Evolutionary conservation across 106 monocot species (phyloP), one percentile per base, ranked within the genome.

Genomic region (Agapanthus africanus): DNA sequence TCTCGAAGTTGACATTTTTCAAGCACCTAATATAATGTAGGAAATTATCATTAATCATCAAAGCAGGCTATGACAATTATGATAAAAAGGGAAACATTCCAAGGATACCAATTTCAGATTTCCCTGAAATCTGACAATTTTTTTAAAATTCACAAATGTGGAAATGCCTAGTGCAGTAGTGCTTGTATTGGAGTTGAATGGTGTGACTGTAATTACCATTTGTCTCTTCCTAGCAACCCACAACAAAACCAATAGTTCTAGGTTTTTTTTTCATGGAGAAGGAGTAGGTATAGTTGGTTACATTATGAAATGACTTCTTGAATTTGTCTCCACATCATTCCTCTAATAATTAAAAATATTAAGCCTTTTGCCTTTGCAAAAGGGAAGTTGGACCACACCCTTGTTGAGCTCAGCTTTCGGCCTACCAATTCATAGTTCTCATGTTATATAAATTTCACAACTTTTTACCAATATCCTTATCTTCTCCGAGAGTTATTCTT

Each of bases 1-100:
- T 92, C 97, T 65, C 52, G 76, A 66, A 97, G 89, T 34, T 92
- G 97, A 64, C 97, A 97, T 79, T 97, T 97, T 9, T 81, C 84
- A 19, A 97, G 84, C 65, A 89, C 93, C 95, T 73, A 15, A 35
- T 42, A 13, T 11, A 34, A 22, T 42, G 61, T 31, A 71, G 2
- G 42, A 5, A 60, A n/a, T 57, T 57, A 15, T 27, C 27, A 30
- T 18, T 28, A 57, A 15, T 57, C 30, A 57, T 30, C 56, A 31
- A 57, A 57, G 56, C 30, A 57, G 19, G 31, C 56, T 57, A 57
- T 57, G 27, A 30, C 21, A 57, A 28, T 4, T 30, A 21, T 18
- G 49, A 49, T n/a, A 49, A 49, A n/a, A 49, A 57, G 30, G 27
- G 30, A 30, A 8, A 28, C 30, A 30, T 56, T 57, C 31, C 4